Base-by-base conservation (phyloP, 2,329 filamentous ascomycete genomes). In the Colletotrichum horii region DNA sequence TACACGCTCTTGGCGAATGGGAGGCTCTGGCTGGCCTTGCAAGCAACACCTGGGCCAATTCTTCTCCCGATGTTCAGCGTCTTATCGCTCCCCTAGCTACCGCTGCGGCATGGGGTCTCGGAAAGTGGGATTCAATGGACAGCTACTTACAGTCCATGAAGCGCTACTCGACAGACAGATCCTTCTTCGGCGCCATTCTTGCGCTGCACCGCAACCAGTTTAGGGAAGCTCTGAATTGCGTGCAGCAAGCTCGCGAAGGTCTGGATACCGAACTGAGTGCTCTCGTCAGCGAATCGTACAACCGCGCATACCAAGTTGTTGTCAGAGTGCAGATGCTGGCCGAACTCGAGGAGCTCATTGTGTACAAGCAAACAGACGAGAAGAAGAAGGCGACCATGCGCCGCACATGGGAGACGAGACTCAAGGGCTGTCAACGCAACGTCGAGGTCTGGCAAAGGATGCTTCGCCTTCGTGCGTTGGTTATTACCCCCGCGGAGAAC, bases 241-340 rank as follows among this genome's bases (percentile, higher is more conserved):
- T 99, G 70, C 94, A 96, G 79, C 96, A 96, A 82, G 96, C 96
- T 56, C 92, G 97, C 55, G 96, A 98, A 83, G 96, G 95, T 11
- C 90, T 99, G 19, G 97, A 99, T 80, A 98, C 96, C 0, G 97
- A 99, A 83, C 90, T 99, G 43, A 98, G 96, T 80, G 97, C 97
- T 6, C 90, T 99, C 4, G 93, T 99, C n/a, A 97, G 96, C 82
- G 97, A 99, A 83, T 98, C 96, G 3, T 99, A 99, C 84, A 98
- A 98, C 80, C 93, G 97, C 76, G 97, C 97, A 12, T 99, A 99
- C 85, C 93, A 96, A 78, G 96, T 98, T n/a, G 96, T 99, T 75
- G 96, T 99, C 61, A 94, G 97, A 58, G 96, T 99, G 1, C 97
- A 99, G 85, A 99, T 99, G 97, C 92, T 99, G 80, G 97, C 97